Conservation (phyloP, 768 basidiomycete species). For the Phlebiopsis gigantea region DNA sequence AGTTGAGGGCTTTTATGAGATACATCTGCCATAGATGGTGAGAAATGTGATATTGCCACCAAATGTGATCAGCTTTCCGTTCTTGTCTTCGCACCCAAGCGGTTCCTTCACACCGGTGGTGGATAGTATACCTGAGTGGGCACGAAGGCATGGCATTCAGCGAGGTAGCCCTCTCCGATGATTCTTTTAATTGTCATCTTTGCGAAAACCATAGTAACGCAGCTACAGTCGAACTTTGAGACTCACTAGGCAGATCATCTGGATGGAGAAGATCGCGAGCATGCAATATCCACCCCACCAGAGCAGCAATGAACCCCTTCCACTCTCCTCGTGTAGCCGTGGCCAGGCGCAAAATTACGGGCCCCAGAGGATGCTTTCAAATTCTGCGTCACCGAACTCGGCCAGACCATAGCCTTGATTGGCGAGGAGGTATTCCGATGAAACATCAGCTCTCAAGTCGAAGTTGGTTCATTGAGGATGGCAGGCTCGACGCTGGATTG, state of each 20-base stretch:
- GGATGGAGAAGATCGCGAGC: background rate
- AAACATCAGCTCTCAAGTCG: too few relatives aligned
- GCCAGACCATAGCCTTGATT: too few relatives aligned
- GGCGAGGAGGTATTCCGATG: too few relatives aligned
- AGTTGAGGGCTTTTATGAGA: background rate
- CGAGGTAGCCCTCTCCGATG: conserved; percentile 24
- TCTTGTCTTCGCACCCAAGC: conserved; percentile 39
- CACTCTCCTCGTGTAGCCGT: too few relatives aligned
- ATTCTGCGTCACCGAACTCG: too few relatives aligned
- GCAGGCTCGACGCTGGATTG: too few relatives aligned
- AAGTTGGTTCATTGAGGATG: too few relatives aligned
- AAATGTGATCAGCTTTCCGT: conserved; percentile 50
- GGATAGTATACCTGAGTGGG: conserved; percentile 38
- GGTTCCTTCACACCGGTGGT: conserved; percentile 35
- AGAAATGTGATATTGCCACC: background rate
- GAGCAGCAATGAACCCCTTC: too few relatives aligned
- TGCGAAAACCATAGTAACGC: background rate
- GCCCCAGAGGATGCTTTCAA: too few relatives aligned
- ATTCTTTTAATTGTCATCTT: conserved; percentile 20
- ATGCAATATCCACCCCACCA: too few relatives aligned
- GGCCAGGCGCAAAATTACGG: too few relatives aligned
- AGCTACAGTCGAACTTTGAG: background rate
- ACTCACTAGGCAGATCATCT: background rate
- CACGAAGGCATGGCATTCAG: conserved; percentile 34
- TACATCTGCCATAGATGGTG: background rate